Percentiles rank a stretch among this genome's conserved stretches.
phyloP scores from a whole-genome alignment of 106 monocot genomes.

The Apostasia ramifera region DNA sequence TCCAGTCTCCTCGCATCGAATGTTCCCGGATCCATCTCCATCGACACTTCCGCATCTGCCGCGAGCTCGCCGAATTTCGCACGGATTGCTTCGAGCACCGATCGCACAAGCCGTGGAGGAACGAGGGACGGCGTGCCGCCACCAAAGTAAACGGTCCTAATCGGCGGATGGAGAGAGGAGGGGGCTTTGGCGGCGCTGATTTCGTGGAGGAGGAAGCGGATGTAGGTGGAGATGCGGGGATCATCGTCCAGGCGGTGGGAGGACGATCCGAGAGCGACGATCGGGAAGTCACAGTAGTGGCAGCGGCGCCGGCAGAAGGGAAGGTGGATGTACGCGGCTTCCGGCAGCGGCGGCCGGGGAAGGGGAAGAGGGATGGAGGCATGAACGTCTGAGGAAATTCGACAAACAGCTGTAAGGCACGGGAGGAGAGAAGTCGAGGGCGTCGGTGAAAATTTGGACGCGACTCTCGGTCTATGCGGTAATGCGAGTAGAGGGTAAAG shows the following conservation, averaged over 20 bases:
- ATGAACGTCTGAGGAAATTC: background rate
- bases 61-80: slow-evolving; percentile 34
- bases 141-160: slow-evolving; percentile 81
- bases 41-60: slow-evolving; percentile 56
- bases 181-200: slow-evolving; percentile 34
- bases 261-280: slow-evolving; percentile 79
- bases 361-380: slow-evolving; percentile 20
- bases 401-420: background rate
- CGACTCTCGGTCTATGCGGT: too few relatives aligned
- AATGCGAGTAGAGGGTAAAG: too few relatives aligned
- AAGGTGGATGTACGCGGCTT: slow-evolving; percentile 90
- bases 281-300: slow-evolving; percentile 97
- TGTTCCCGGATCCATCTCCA: slow-evolving; percentile 99
- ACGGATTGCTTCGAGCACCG: slow-evolving; percentile 35
- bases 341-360: slow-evolving; percentile 28
- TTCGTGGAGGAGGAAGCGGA: slow-evolving; percentile 62
- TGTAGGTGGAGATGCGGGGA: slow-evolving; percentile 65
- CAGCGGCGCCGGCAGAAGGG: slow-evolving; percentile 97
- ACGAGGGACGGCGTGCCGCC: slow-evolving; percentile 97
- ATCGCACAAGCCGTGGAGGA: slow-evolving; percentile 42
- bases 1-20: slow-evolving; percentile 47
- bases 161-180: slow-evolving; percentile 17
- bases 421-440: background rate
- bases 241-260: slow-evolving; percentile 27
- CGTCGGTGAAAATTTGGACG: background rate